phyloP scores from a whole-genome alignment of 106 monocot species.

The Dendrobium huoshanense region DNA sequence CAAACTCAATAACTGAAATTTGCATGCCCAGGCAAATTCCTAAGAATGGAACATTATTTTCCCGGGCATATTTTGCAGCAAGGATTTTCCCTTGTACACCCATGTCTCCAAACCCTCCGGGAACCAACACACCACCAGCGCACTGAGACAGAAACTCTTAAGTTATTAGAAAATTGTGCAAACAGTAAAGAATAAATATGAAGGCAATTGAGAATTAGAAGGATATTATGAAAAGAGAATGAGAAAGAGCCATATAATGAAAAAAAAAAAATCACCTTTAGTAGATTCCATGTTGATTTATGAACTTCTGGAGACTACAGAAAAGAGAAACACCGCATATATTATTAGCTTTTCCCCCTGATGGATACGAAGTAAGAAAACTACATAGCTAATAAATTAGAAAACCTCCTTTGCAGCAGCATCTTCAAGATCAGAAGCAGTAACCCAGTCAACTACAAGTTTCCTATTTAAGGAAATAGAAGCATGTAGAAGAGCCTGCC shows the following conservation, averaged over 20 bases:
- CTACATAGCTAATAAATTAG: neutral
- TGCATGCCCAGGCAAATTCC: slow-evolving; percentile 85
- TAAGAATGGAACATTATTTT: slow-evolving; percentile 65
- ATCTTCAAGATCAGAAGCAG: slow-evolving; percentile 70
- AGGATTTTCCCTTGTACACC: slow-evolving; percentile 77
- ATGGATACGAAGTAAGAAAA: neutral
- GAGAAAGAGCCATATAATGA: slow-evolving; percentile 1
- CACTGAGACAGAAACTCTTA: slow-evolving; percentile 16
- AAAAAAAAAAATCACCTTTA: slow-evolving; percentile 36
- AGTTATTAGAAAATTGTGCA: neutral
- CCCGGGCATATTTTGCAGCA: slow-evolving; percentile 72
- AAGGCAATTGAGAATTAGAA: neutral
- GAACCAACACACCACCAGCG: slow-evolving; percentile 66
- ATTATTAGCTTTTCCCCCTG: neutral
- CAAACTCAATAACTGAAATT: slow-evolving; percentile 65
- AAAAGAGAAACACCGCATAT: neutral
- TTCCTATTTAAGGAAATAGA: slow-evolving; percentile 51
- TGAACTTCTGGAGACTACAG: slow-evolving; percentile 36
- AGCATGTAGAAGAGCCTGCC: slow-evolving; percentile 72
- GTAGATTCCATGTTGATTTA: slow-evolving; percentile 51
- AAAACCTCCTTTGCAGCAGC: slow-evolving; percentile 44
- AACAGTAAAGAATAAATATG: too few species aligned
- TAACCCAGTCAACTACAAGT: slow-evolving; percentile 63
- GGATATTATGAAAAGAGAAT: neutral
- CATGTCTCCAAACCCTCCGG: slow-evolving; percentile 75